These are phyloP conservation scores for Bretschneidera sinensis DNA, from an alignment of 345 rosid genomes.

Conservation along the genomic window DNA sequence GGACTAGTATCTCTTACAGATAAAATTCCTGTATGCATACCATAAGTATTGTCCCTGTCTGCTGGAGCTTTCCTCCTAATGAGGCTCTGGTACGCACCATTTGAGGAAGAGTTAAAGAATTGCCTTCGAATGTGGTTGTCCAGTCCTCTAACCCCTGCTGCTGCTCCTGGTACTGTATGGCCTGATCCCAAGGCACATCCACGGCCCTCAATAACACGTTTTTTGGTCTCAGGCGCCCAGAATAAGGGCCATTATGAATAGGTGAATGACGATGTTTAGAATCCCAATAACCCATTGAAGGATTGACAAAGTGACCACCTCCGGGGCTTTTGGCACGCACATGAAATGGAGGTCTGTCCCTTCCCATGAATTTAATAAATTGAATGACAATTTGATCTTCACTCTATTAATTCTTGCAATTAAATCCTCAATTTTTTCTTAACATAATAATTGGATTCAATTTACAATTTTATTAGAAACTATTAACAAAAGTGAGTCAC, in stretches of 20 bases:
- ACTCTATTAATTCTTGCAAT: too few species aligned
- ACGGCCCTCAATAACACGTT: slow-evolving; percentile 21
- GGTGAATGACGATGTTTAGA: slow-evolving; percentile 31
- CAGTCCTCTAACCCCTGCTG: slow-evolving; percentile 23
- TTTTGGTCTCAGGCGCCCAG: slow-evolving; percentile 32
- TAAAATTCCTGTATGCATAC: slow-evolving; percentile 14
- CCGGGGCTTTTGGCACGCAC: slow-evolving; percentile 32
- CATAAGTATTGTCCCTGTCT: slow-evolving; percentile 25
- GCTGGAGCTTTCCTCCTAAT: slow-evolving; percentile 25
- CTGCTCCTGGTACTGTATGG: slow-evolving; percentile 17
- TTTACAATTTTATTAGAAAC: too few species aligned
- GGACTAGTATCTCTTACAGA: slow-evolving; percentile 31
- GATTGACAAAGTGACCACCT: slow-evolving; percentile 23
- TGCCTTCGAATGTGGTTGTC: slow-evolving; percentile 32
- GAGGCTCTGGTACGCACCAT: slow-evolving; percentile 19
- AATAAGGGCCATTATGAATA: slow-evolving; percentile 21
- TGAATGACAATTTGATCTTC: too few species aligned
- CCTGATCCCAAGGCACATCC: slow-evolving; percentile 25
- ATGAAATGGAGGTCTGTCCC: slow-evolving; percentile 32
- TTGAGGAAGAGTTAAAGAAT: slow-evolving; percentile 26
- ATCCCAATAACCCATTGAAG: slow-evolving; percentile 24
- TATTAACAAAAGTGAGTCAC: too few species aligned
- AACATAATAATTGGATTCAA: too few species aligned
- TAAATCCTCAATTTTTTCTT: too few species aligned
- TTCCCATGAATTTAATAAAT: slow-evolving; percentile 26